Base-by-base conservation (phyloP, 2,329 filamentous ascomycete genomes). In the Trichoderma lentiforme region DNA sequence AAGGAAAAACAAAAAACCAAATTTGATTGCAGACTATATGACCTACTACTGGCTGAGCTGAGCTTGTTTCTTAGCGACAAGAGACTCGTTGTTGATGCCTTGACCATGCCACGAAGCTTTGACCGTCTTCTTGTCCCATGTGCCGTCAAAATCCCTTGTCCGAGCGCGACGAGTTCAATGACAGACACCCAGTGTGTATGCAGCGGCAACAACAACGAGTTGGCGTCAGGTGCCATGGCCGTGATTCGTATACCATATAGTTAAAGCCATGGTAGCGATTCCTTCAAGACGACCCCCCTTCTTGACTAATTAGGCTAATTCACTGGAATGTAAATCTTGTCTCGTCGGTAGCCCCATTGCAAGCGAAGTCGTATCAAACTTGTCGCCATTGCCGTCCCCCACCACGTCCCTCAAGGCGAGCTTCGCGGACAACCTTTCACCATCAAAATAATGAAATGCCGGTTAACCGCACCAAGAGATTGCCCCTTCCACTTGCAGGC, bases 11-110 rank as follows among this genome's bases (percentile, higher is more conserved):
- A 65, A 57, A 53, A 64, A 64, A 34, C 39, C 43, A 57, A 53
- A 71, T 64, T 71, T 65, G 34, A 64, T 70, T 71, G 69, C 60
- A 65, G 36, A 63, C 69, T 71, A 71, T 58, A 65, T 69, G 66
- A 69, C 21, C 66, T 69, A 69, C 53, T 51, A 51, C 47, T 53
- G 47, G 47, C 47, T 66, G 53, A 30, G 62, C 24, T 67, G 53
- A 61, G 28, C 30, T 30, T 66, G 70, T 51, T 71, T 34, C 36
- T 53, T 58, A 11, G 26, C 26, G 61, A 51, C 62, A 53, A 36
- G 30, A 28, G 39, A 34, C 63, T 15, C 24, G 36, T 26, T n/a
- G n/a, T 39, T 28, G 57, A 63, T 56, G 43, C 67, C 53, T 36
- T 51, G 62, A 6, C 34, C 56, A 12, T 53, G 60, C 70, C 9